Evolutionary conservation across 306 rosid species (phyloP).

Genomic region (Fragaria vesca): DNA sequence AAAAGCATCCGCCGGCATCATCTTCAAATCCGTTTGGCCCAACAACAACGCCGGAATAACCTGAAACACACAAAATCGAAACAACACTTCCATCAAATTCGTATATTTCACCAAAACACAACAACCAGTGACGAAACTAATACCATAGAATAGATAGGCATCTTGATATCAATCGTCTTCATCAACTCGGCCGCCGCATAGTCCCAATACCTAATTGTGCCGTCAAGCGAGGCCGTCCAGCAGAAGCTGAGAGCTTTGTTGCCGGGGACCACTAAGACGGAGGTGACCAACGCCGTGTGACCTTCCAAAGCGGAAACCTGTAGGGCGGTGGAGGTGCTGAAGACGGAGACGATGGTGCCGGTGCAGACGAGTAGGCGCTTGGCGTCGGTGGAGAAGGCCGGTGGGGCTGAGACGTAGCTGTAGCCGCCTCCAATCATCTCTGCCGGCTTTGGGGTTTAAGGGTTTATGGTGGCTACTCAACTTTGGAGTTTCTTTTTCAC

Average conservation of each 20-base stretch:
- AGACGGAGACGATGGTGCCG: conserved; percentile 58
- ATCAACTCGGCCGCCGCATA: conserved; percentile 60
- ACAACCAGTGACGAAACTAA: background rate
- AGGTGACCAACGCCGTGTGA: conserved; percentile 65
- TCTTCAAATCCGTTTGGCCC: conserved; percentile 26
- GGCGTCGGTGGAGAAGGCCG: conserved; percentile 76
- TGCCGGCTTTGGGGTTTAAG: background rate
- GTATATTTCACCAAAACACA: background rate
- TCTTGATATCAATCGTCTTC: conserved; percentile 45
- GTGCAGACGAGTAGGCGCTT: conserved; percentile 71
- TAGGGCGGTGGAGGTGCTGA: conserved; percentile 72
- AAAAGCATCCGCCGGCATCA: conserved; percentile 29
- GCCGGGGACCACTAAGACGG: conserved; percentile 58
- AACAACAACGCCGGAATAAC: conserved; percentile 65
- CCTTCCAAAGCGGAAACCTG: conserved; percentile 62
- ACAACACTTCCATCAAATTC: background rate
- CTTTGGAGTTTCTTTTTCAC: background rate
- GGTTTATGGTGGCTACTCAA: background rate
- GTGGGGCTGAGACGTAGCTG: conserved; percentile 62
- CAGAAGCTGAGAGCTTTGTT: conserved; percentile 51
- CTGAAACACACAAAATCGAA: conserved; percentile 32
- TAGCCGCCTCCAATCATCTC: conserved; percentile 68
- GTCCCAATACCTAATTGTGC: conserved; percentile 85
- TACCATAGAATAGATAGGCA: conserved; percentile 81
- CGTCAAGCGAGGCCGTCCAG: conserved; percentile 83